phyloP scores from a whole-genome alignment of 768 basidiomycete species.

The Leccinum variicolor region DNA sequence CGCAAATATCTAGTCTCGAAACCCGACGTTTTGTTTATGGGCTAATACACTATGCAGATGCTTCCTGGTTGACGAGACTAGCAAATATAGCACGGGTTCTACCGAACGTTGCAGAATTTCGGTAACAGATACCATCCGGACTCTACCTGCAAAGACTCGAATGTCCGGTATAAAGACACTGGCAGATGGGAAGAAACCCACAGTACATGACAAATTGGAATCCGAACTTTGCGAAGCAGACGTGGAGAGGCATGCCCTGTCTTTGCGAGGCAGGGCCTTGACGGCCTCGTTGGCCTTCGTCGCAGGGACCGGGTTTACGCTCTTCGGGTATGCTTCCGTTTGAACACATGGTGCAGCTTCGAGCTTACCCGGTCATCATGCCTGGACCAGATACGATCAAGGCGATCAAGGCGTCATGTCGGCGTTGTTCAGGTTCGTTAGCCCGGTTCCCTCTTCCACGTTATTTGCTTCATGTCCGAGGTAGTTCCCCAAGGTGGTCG shows the following conservation, averaged over 20 bases:
- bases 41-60: too few relatives aligned
- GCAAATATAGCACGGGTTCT: not conserved
- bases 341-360: not conserved
- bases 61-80: too few relatives aligned
- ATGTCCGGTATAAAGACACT: not conserved
- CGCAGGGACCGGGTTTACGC: slow-evolving; percentile 56
- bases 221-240: slow-evolving; percentile 7
- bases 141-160: not conserved
- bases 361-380: not conserved
- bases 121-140: not conserved
- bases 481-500: slow-evolving; percentile 56
- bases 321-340: slow-evolving; percentile 47
- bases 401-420: slow-evolving; percentile 72
- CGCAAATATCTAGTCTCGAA: too few relatives aligned
- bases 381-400: slow-evolving; percentile 43
- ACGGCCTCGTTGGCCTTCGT: slow-evolving; percentile 54
- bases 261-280: slow-evolving; percentile 36
- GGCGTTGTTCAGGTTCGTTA: slow-evolving; percentile 49
- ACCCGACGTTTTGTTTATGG: too few relatives aligned
- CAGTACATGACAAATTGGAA: not conserved
- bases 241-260: slow-evolving; percentile 7
- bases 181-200: slow-evolving; percentile 9
- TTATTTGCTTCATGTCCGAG: slow-evolving; percentile 6
- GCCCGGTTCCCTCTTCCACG: not conserved
- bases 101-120: not conserved